Evolutionary conservation across 495 filamentous ascomycete species (phyloP).

Genomic region (Amphirosellinia nigrospora): DNA sequence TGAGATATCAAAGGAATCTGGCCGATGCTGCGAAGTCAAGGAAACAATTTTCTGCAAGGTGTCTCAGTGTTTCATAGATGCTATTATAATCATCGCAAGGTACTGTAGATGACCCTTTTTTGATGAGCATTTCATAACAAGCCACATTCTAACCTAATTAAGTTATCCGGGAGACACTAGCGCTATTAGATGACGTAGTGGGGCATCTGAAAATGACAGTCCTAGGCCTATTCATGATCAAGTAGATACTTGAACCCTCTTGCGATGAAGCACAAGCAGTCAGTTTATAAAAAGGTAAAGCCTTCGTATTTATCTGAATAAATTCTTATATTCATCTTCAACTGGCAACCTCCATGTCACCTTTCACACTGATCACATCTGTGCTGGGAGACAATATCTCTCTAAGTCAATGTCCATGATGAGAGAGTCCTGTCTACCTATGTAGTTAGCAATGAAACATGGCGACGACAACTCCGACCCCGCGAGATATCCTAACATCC

Average conservation of each 20-base stretch:
- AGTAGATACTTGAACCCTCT: too few relatives aligned
- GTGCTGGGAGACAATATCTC: background rate
- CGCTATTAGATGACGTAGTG: background rate
- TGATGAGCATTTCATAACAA: background rate
- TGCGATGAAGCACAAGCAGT: too few relatives aligned
- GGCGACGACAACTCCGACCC: slow-evolving; percentile 40
- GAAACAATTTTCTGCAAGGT: background rate
- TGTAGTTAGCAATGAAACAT: slow-evolving; percentile 28
- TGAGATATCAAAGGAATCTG: background rate
- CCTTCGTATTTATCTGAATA: background rate
- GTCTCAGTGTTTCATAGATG: background rate
- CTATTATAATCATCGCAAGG: background rate
- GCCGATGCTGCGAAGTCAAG: background rate
- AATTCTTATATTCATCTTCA: background rate
- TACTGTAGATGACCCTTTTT: background rate
- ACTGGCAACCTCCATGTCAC: too few relatives aligned
- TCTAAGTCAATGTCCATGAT: background rate
- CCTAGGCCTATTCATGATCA: too few relatives aligned
- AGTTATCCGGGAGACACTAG: background rate
- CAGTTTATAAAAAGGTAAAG: too few relatives aligned
- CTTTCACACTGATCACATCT: background rate
- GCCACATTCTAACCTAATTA: background rate
- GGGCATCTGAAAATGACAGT: background rate
- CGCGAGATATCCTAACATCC: slow-evolving; percentile 51
- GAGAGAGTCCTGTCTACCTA: background rate